These are phyloP conservation scores for Trichocladium uniseriatum DNA, from an alignment of 495 filamentous ascomycete species.

Conservation along the genomic window DNA sequence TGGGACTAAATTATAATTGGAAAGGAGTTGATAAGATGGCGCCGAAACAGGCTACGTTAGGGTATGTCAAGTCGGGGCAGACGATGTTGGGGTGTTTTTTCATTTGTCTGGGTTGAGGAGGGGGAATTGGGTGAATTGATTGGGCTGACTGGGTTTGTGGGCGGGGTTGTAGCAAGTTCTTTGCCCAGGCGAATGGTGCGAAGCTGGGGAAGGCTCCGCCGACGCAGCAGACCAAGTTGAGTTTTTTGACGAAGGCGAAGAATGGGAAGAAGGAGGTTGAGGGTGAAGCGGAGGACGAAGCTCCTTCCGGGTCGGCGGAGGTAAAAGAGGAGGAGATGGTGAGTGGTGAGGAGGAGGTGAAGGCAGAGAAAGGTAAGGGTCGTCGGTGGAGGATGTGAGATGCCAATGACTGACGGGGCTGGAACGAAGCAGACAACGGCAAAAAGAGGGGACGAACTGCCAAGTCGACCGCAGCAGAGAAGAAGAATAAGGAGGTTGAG, in stretches of 20 bases:
- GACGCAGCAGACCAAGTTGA: conserved; percentile 64
- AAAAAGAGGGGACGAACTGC: conserved; percentile 27
- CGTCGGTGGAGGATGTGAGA: not conserved
- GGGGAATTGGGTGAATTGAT: not conserved
- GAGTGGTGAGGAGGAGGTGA: conserved; percentile 20
- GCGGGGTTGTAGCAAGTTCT: conserved; percentile 54
- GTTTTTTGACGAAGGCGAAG: conserved; percentile 48
- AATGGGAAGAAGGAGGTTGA: conserved; percentile 15
- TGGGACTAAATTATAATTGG: too few species aligned
- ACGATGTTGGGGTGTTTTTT: conserved; percentile 62
- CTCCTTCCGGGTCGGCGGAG: conserved; percentile 11
- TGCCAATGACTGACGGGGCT: not conserved
- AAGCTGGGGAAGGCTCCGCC: conserved; percentile 41
- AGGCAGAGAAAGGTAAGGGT: conserved; percentile 23
- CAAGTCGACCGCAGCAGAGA: not conserved
- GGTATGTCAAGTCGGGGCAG: conserved; percentile 81
- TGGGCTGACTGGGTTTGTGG: not conserved
- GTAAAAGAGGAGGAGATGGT: conserved; percentile 20
- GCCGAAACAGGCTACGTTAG: conserved; percentile 78
- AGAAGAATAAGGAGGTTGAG: conserved; percentile 19
- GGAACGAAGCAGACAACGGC: conserved; percentile 25
- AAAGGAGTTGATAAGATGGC: too few species aligned
- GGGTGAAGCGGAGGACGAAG: conserved; percentile 18
- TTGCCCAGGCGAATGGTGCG: conserved; percentile 46
- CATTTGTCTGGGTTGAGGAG: not conserved